phyloP scores from a whole-genome alignment of 2,329 filamentous ascomycete genomes.

The Penicillium sp. region DNA sequence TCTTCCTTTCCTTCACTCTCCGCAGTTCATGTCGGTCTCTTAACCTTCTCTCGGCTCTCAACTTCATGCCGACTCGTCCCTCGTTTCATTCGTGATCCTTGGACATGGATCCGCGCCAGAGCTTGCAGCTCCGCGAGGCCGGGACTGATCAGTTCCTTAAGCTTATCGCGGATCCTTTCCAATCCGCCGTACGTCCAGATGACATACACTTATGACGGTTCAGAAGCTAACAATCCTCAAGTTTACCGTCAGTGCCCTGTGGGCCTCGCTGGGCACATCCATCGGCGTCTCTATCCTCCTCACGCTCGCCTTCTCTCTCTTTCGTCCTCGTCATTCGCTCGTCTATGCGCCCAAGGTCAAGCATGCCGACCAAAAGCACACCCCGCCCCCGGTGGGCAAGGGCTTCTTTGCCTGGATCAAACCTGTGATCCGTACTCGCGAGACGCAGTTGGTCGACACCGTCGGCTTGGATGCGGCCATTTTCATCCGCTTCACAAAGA shows the following conservation, averaged over 20 bases:
- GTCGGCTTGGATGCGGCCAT: slow-evolving; percentile 88
- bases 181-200: slow-evolving; percentile 38
- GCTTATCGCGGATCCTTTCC: slow-evolving; percentile 47
- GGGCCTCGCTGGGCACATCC: slow-evolving; percentile 77
- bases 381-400: slow-evolving; percentile 80
- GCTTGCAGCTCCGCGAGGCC: slow-evolving; percentile 26
- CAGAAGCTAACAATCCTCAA: slow-evolving; percentile 28
- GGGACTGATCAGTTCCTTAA: slow-evolving; percentile 42
- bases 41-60: not conserved
- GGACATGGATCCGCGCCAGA: slow-evolving; percentile 28
- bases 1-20: not conserved
- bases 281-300: slow-evolving; percentile 71
- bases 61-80: slow-evolving; percentile 16
- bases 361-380: slow-evolving; percentile 85
- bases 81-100: slow-evolving; percentile 15
- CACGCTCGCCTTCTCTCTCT: slow-evolving; percentile 77
- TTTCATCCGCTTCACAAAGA: slow-evolving; percentile 82
- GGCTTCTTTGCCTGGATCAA: slow-evolving; percentile 84
- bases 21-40: not conserved
- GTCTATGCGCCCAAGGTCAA: slow-evolving; percentile 95
- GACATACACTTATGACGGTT: not conserved
- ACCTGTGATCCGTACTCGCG: slow-evolving; percentile 74
- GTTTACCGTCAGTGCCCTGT: slow-evolving; percentile 63
- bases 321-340: slow-evolving; percentile 85
- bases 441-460: slow-evolving; percentile 73